A percentile compares a stretch with the other conserved stretches of the same genome.
Evolutionary conservation across 306 rosid genomes (phyloP).

Genomic region (Trifolium subterraneum): DNA sequence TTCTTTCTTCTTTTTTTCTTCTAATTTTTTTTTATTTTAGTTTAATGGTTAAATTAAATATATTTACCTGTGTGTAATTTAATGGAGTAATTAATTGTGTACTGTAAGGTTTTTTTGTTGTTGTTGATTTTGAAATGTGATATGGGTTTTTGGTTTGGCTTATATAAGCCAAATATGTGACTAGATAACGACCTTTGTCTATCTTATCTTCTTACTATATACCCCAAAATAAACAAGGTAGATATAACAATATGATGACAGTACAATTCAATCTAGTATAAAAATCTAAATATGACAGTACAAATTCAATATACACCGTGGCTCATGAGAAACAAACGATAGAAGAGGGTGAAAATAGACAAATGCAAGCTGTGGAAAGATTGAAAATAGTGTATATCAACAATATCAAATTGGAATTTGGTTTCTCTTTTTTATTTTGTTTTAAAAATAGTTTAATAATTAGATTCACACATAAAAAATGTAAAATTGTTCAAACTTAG

Average conservation of each 20-base stretch:
- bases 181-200: not conserved
- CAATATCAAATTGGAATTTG: no score
- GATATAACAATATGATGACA: not conserved
- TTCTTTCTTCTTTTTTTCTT: not conserved
- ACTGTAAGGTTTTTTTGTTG: not conserved
- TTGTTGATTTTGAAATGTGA: not conserved
- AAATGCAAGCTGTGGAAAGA: no score
- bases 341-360: not conserved
- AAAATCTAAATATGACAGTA: no score
- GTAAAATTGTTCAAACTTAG: no score
- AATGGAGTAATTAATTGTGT: no score
- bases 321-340: not conserved
- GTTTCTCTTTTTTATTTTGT: no score
- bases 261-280: no score
- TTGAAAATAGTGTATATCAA: no score
- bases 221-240: not conserved
- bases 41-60: not conserved
- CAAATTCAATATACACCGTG: not conserved
- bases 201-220: not conserved
- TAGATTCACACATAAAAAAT: no score
- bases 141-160: not conserved
- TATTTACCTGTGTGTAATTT: not conserved
- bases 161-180: not conserved
- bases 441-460: no score
- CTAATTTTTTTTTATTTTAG: no score